A percentile compares a stretch with the other conserved stretches of the same genome.
Conservation (phyloP, 2,329 filamentous ascomycete genomes). For the Aaosphaeria arxii region DNA sequence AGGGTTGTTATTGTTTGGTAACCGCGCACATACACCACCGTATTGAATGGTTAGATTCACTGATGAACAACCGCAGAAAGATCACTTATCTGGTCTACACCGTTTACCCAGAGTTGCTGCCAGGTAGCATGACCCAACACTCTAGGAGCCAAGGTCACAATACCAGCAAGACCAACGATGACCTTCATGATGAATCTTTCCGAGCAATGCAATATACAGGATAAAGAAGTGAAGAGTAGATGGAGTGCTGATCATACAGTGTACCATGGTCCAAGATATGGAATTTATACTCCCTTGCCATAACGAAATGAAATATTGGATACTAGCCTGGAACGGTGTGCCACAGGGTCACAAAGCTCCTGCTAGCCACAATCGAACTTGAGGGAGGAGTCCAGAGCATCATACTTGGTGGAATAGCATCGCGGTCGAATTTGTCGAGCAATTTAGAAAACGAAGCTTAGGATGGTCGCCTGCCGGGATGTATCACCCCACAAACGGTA, state of each 20-base stretch:
- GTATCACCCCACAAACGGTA: too few species aligned
- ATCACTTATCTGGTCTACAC: slow-evolving; percentile 22
- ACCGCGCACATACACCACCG: slow-evolving; percentile 19
- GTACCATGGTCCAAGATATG: slow-evolving; percentile 1
- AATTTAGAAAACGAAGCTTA: too few species aligned
- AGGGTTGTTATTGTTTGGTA: slow-evolving; percentile 36
- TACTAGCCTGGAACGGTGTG: too few species aligned
- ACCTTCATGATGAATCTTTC: slow-evolving; percentile 14
- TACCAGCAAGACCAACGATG: slow-evolving; percentile 7
- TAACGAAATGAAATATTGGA: too few species aligned
- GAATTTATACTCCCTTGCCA: not conserved
- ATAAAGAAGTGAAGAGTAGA: not conserved
- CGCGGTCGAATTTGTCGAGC: too few species aligned
- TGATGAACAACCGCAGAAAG: not conserved
- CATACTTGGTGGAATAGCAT: too few species aligned
- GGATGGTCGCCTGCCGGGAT: too few species aligned
- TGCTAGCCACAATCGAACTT: too few species aligned
- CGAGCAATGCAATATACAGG: not conserved
- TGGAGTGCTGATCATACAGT: not conserved
- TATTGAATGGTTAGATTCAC: slow-evolving; percentile 9
- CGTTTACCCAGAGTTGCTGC: slow-evolving; percentile 32
- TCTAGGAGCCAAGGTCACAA: slow-evolving; percentile 9
- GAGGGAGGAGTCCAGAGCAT: too few species aligned
- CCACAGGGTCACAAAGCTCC: too few species aligned
- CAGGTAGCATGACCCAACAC: slow-evolving; percentile 28